Percentiles rank a stretch among this genome's conserved stretches.
phyloP scores from a whole-genome alignment of 441 rosid genomes.

The Monsonia emarginata region DNA sequence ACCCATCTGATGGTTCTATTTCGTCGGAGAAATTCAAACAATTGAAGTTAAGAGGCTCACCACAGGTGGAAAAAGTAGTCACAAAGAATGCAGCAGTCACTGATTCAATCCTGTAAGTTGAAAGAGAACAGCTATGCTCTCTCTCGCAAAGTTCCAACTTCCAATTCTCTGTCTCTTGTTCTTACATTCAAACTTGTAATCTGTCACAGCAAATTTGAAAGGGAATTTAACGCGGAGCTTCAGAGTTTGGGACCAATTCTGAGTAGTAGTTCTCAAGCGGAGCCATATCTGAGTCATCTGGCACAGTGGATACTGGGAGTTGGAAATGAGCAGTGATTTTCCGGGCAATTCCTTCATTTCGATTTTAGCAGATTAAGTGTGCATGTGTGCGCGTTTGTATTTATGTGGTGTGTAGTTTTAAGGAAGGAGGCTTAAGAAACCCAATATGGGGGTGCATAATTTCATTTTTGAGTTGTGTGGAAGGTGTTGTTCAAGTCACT shows the following conservation, averaged over 20 bases:
- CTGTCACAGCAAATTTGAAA: slow-evolving; percentile 58
- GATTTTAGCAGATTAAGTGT: background rate
- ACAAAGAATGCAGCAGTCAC: slow-evolving; percentile 47
- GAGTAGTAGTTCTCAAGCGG: slow-evolving; percentile 73
- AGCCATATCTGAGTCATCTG: slow-evolving; percentile 90
- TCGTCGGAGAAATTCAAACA: slow-evolving; percentile 29
- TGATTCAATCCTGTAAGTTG: slow-evolving; percentile 72
- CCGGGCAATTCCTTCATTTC: background rate
- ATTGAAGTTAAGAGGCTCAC: slow-evolving; percentile 30
- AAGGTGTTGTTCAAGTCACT: too few relatives aligned
- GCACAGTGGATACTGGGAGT: slow-evolving; percentile 86
- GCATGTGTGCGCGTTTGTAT: too few relatives aligned
- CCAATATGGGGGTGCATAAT: too few relatives aligned
- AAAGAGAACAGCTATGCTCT: background rate
- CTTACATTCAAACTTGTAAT: background rate
- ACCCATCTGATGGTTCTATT: slow-evolving; percentile 20
- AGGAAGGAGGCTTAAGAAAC: too few relatives aligned
- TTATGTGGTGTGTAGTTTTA: too few relatives aligned
- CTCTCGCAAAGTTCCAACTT: too few relatives aligned
- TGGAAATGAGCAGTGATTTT: slow-evolving; percentile 36
- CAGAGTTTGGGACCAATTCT: slow-evolving; percentile 73
- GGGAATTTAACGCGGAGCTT: slow-evolving; percentile 74
- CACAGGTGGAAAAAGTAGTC: slow-evolving; percentile 36
- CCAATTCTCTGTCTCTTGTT: background rate
- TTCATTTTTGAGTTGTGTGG: too few relatives aligned